Conservation (phyloP, 768 basidiomycete genomes). For the Suillus sp. region DNA sequence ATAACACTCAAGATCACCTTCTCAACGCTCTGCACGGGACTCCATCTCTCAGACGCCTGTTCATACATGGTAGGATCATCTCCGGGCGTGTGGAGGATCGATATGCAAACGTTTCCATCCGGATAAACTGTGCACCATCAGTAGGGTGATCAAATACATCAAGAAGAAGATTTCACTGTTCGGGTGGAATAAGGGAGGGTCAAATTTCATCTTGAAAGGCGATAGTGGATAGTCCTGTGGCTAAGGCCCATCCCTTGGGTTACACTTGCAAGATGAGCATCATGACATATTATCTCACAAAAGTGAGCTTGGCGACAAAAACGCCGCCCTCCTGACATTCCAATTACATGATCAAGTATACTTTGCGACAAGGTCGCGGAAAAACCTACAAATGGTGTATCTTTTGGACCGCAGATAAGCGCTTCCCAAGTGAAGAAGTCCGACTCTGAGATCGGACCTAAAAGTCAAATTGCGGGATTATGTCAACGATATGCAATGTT, state of each 20-base stretch:
- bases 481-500: constrained; percentile 7
- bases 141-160: constrained; percentile 12
- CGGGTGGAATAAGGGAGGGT: constrained; percentile 95
- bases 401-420: constrained; percentile 89
- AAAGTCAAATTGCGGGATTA: constrained; percentile 8
- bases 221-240: constrained; percentile 94
- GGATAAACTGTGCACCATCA: constrained; percentile 72
- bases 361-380: constrained; percentile 5
- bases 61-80: constrained; percentile 95
- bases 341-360: background rate
- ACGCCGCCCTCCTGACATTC: constrained; percentile 84
- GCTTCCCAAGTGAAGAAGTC: constrained; percentile 98
- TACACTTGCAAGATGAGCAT: constrained; percentile 13
- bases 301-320: constrained; percentile 88
- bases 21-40: constrained; percentile 97
- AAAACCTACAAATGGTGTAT: constrained; percentile 83
- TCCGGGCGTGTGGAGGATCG: constrained; percentile 93
- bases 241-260: constrained; percentile 38
- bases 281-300: constrained; percentile 59
- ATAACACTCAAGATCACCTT: constrained; percentile 96
- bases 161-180: constrained; percentile 72
- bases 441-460: constrained; percentile 86
- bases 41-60: constrained; percentile 94
- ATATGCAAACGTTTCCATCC: constrained; percentile 97
- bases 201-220: constrained; percentile 99